Evolutionary conservation across 1,284 basidiomycete genomes (phyloP), one percentile per base, ranked within the genome.

Genomic region (Mycena sp.): DNA sequence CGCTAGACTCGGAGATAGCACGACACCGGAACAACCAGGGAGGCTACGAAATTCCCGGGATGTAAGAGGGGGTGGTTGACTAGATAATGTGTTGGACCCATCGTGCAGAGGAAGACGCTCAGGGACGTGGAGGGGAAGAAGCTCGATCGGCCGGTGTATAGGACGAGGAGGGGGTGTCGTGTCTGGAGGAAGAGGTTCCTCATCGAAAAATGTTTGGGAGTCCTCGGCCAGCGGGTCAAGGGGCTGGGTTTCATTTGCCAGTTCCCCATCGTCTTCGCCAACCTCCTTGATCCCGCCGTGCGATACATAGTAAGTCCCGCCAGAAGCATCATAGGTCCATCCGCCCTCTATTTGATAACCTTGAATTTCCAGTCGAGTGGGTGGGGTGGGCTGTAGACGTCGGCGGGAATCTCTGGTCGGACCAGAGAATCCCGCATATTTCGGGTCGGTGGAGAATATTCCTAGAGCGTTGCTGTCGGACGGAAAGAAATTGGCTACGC

Each of bases 81-180:
- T 50, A 16, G 28, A 25, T 35, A 23, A 41, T 43, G 45, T 37
- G 14, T 54, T 58, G 56, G 57, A 37, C 30, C 35, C 46, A 6
- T 64, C 62, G 28, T 52, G 52, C 10, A 56, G 48, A 7, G 62
- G 52, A 12, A 55, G 57, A 30, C 52, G 52, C 21, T 51, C 57
- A 0, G 59, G 45, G 40, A 58, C 6, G 23, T 44, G 23, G 11
- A 32, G 26, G 16, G 62, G 57, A 30, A 64, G 30, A 35, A 64
- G 62, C 10, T 59, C 48, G 26, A 64, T 38, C 11, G 62, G 25
- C 41, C 51, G 6, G 16, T 50, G 62, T n/a, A 37, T 32, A 14
- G 62, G 62, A 46, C 62, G 57, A 23, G 62, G 62, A 2, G 62
- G 62, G 17, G 62, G 62, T 4, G 62, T 51, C n/a, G 52, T 52